Evolutionary conservation across 257 asterid genomes (phyloP), one percentile per base, ranked within the genome.

Genomic region (Nicotiana benthamiana): DNA sequence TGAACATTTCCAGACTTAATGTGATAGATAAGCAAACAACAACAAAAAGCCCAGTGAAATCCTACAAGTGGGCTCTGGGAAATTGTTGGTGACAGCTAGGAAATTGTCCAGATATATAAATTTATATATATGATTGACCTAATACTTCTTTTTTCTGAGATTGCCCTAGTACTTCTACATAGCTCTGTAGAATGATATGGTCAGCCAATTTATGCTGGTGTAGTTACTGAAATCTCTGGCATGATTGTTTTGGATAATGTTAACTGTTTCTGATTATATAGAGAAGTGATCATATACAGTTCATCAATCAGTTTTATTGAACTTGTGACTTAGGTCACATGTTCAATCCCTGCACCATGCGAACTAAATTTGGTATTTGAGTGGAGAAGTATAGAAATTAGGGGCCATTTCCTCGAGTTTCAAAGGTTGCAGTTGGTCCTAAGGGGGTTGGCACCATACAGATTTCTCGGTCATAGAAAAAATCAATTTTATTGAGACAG

Each of bases 221-320:
- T 46, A 70, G 40, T 46, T 46, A 46, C 78, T 72, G 78, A 72
- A 13, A 72, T 72, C 60, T 72, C 77, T 43, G 34, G 54, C 77
- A 43, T 70, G 34, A 46, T 6, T 13, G 16, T 72, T 72, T 72
- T 72, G 59, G 17, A 46, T 72, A 22, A 46, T 24, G 60, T 24
- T 43, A 46, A 72, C 36, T 72, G 22, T 46, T 48, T 46, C 60
- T 72, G 78, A 24, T 24, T 72, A 30, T 72, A 22, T 48, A 7
- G 40, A 72, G 24, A 13, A 46, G 60, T 24, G 60, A 72, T 72
- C 36, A 48, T 72, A 70, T 18, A 5, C 6, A 20, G 57, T 67
- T 67, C 75, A 36, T 67, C 75, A 67, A 67, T 40, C 48, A 9
- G 12, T 9, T 40, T 9, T 40, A 9, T 40, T 40, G 48, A 40